These are phyloP conservation scores for Aspergillus japonicus DNA, from an alignment of 2,329 filamentous ascomycete genomes.

Conservation along the genomic window DNA sequence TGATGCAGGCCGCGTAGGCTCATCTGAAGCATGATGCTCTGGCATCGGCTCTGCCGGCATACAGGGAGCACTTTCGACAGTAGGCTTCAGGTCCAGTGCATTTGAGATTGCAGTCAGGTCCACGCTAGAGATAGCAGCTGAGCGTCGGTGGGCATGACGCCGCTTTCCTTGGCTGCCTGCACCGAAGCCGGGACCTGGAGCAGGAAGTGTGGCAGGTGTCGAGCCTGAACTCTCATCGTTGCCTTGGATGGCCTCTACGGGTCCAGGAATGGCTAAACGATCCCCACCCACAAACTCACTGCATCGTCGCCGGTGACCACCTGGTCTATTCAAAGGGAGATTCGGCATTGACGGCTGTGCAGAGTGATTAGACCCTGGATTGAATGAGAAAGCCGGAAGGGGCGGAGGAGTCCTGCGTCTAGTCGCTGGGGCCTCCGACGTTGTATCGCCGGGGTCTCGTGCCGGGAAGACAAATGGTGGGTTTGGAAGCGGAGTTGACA, in stretches of 20 bases:
- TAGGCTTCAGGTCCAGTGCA: slow-evolving; percentile 39
- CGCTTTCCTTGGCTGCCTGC: slow-evolving; percentile 57
- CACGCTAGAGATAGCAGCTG: slow-evolving; percentile 76
- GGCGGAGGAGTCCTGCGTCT: slow-evolving; percentile 43
- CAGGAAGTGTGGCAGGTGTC: slow-evolving; percentile 26
- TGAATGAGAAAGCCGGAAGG: slow-evolving; percentile 41
- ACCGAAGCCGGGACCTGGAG: slow-evolving; percentile 37
- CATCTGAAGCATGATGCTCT: slow-evolving; percentile 28
- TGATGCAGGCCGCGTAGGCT: slow-evolving; percentile 33
- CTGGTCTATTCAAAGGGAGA: slow-evolving; percentile 56
- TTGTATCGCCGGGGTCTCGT: slow-evolving; percentile 32
- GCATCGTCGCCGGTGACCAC: slow-evolving; percentile 70
- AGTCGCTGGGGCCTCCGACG: slow-evolving; percentile 45
- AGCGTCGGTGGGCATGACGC: slow-evolving; percentile 78
- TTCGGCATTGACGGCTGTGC: slow-evolving; percentile 56
- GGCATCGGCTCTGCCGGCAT: slow-evolving; percentile 46
- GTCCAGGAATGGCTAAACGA: slow-evolving; percentile 53
- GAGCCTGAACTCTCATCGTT: slow-evolving; percentile 24
- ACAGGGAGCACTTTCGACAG: slow-evolving; percentile 60
- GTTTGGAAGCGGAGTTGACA: slow-evolving; percentile 51
- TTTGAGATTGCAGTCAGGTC: slow-evolving; percentile 63
- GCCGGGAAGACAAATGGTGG: slow-evolving; percentile 65
- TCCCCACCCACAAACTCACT: slow-evolving; percentile 82
- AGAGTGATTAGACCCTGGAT: slow-evolving; percentile 32
- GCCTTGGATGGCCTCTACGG: slow-evolving; percentile 56